These are phyloP conservation scores for Ascosphaera pollenicola DNA, from an alignment of 2,329 filamentous ascomycete genomes.

Conservation along the genomic window DNA sequence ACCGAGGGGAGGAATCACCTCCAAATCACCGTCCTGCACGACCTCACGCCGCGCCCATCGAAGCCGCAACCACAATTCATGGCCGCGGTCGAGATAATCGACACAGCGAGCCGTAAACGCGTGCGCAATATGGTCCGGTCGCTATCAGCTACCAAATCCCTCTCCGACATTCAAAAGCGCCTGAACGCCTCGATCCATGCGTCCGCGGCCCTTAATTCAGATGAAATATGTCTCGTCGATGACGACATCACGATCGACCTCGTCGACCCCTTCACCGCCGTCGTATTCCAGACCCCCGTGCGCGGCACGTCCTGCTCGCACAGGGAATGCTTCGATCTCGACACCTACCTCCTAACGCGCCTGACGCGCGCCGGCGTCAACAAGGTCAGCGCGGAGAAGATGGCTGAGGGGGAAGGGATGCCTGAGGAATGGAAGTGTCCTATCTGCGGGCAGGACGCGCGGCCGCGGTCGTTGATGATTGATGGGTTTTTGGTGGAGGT, in stretches of 20 bases:
- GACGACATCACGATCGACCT: constrained; percentile 39
- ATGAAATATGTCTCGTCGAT: constrained; percentile 39
- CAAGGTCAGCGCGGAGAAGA: constrained; percentile 11
- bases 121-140: constrained; percentile 19
- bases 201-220: constrained; percentile 26
- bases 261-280: constrained; percentile 42
- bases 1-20: constrained; percentile 39
- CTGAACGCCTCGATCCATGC: constrained; percentile 12
- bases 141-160: constrained; percentile 27
- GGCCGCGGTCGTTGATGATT: constrained; percentile 46
- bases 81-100: constrained; percentile 48
- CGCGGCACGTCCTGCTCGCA: constrained; percentile 51
- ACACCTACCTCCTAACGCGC: constrained; percentile 54
- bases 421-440: constrained; percentile 60
- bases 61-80: constrained; percentile 24
- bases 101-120: constrained; percentile 23
- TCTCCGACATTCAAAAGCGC: constrained; percentile 32
- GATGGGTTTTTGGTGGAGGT: constrained; percentile 55
- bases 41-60: constrained; percentile 11
- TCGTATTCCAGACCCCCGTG: constrained; percentile 47
- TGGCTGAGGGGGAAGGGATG: constrained; percentile 9
- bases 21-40: constrained; percentile 26
- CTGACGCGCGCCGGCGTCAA: constrained; percentile 21
- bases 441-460: constrained; percentile 54
- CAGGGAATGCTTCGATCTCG: constrained; percentile 73